Evolutionary conservation across 257 asterid species (phyloP), one percentile per base, ranked within the genome.

Genomic region (Osmanthus fragrans): DNA sequence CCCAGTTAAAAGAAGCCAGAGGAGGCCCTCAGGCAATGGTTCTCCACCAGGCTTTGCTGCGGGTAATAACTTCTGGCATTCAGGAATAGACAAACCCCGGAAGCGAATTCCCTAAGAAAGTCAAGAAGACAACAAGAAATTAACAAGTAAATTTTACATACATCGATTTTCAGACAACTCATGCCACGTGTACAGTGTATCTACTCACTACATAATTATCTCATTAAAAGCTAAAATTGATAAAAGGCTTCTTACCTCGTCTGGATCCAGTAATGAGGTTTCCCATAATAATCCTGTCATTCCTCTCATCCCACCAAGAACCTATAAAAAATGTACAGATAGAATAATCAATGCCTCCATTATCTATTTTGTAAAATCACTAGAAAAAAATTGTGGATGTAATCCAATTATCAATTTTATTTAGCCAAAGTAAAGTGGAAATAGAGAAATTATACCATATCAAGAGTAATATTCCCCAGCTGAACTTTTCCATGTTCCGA

Each of bases 281-380:
- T 96, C 99, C 99, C 99, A 96, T 80, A 96, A 85, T 85, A 96
- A 88, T 80, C 99, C 99, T 36, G 96, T 96, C 98, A 96, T 96
- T 79, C 99, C 99, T 88, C 99, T 90, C 99, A 96, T 96, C 66
- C 99, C 99, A 84, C 99, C 99, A 37, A 96, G 92, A 69, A 96
- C 99, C 99, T 96, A 82, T 76, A 18, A 73, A 80, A 71, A 58
- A 76, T 72, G 72, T 45, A 66, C 25, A 47, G 32, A 16, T 25
- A 76, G 58, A 74, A 25, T 64, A 73, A 32, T 56, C 70, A 73
- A 27, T 51, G 21, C n/a, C 75, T 32, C 37, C 56, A 42, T 40
- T 11, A 71, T 32, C 29, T 7, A 58, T 58, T 58, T 58, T 27
- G n/a, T 42, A 25, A 70, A 72, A 42, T 27, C n/a, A 66, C 42